These are phyloP conservation scores for Trichophyton rubrum DNA, from an alignment of 2,329 filamentous ascomycete genomes.

Conservation along the genomic window DNA sequence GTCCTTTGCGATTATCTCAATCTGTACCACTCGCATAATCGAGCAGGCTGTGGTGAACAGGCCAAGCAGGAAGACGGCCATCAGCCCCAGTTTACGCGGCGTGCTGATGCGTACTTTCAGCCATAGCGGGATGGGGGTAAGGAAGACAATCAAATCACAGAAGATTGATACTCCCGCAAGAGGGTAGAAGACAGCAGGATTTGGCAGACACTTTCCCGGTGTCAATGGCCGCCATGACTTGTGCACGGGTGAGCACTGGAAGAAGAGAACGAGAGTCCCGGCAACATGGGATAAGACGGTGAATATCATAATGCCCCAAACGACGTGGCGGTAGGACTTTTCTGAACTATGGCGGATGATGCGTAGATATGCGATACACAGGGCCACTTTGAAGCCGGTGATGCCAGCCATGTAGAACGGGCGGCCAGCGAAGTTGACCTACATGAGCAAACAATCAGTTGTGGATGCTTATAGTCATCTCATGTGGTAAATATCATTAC, in stretches of 20 bases:
- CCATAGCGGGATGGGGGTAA: conserved; percentile 41
- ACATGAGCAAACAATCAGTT: not conserved
- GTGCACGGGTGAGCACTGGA: conserved; percentile 40
- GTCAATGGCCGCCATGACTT: conserved; percentile 37
- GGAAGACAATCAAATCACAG: conserved; percentile 39
- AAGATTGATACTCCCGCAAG: conserved; percentile 42
- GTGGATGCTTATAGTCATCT: not conserved
- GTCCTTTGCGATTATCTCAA: conserved; percentile 39
- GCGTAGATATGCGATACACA: conserved; percentile 42
- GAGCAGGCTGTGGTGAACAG: conserved; percentile 46
- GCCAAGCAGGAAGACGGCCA: conserved; percentile 41
- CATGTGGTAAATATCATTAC: not conserved
- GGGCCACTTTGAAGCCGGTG: conserved; percentile 45
- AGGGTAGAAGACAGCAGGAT: conserved; percentile 40
- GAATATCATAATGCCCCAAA: conserved; percentile 34
- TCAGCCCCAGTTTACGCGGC: conserved; percentile 40
- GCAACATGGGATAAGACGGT: conserved; percentile 39
- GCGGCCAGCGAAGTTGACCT: conserved; percentile 42
- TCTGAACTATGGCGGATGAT: conserved; percentile 40
- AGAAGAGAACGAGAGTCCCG: conserved; percentile 39
- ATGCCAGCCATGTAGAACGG: conserved; percentile 46
- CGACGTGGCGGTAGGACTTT: conserved; percentile 31
- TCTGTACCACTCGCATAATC: conserved; percentile 41
- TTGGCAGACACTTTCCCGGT: conserved; percentile 34
- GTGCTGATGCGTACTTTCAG: conserved; percentile 38